Evolutionary conservation across 495 filamentous ascomycete genomes (phyloP).

Genomic region (Recurvomyces mirabilis): DNA sequence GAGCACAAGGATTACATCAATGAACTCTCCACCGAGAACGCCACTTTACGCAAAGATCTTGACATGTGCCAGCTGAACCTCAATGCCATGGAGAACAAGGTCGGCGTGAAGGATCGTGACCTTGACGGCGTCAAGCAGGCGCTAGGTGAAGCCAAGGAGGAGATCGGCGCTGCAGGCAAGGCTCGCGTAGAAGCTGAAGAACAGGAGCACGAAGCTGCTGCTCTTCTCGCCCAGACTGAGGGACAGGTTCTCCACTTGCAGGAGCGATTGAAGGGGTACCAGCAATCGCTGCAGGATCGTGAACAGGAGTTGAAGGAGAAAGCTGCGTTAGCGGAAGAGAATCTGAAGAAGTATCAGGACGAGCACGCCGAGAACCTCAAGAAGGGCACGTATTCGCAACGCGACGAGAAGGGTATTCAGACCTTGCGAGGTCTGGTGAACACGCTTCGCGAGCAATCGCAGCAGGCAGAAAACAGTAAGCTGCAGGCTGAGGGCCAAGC

Average conservation of each 20-base stretch:
- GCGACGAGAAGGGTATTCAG: slow-evolving; percentile 40
- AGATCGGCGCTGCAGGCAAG: slow-evolving; percentile 1
- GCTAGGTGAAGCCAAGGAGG: slow-evolving; percentile 13
- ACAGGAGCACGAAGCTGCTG: slow-evolving; percentile 9
- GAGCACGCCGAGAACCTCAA: slow-evolving; percentile 18
- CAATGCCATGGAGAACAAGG: slow-evolving; percentile 17
- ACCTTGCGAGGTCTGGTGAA: slow-evolving; percentile 44
- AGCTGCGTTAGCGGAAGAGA: slow-evolving; percentile 28
- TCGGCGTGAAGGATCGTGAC: slow-evolving; percentile 11
- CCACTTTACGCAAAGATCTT: slow-evolving; percentile 7
- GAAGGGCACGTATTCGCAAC: slow-evolving; percentile 22
- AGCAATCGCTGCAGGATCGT: slow-evolving; percentile 3
- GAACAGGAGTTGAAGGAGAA: slow-evolving; percentile 28
- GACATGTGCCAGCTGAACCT: slow-evolving; percentile 12
- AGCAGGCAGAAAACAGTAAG: slow-evolving; percentile 33
- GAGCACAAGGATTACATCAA: slow-evolving; percentile 15
- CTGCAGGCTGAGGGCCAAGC: slow-evolving; percentile 17
- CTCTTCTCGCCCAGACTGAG: slow-evolving; percentile 5
- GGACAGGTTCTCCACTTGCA: slow-evolving; percentile 4
- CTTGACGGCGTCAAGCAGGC: not conserved
- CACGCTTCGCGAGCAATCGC: slow-evolving; percentile 39
- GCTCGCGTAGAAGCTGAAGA: slow-evolving; percentile 12
- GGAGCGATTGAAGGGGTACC: slow-evolving; percentile 6
- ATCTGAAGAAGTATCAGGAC: slow-evolving; percentile 14
- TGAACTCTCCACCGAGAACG: slow-evolving; percentile 15